Evolutionary conservation across 2,329 filamentous ascomycete genomes (phyloP).

Genomic region (Aspergillus alliaceus): DNA sequence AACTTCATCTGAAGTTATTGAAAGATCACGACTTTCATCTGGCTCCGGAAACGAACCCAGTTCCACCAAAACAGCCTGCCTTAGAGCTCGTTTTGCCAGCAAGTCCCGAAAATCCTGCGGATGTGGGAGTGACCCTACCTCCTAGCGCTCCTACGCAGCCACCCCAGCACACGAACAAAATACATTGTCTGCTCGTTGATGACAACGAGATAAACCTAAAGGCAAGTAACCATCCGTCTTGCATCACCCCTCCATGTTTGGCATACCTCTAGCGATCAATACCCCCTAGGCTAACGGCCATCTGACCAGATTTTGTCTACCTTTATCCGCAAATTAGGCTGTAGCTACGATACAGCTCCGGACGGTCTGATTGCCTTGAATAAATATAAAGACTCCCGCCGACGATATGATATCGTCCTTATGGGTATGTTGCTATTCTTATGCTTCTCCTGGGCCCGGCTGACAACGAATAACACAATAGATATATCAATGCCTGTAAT

Average conservation of each 20-base stretch:
- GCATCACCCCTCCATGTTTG: no score
- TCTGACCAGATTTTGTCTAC: conserved; percentile 33
- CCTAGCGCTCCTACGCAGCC: background rate
- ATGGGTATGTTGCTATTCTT: conserved; percentile 26
- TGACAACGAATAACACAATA: conserved; percentile 21
- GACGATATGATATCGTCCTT: conserved; percentile 35
- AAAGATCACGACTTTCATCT: background rate
- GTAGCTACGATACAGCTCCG: conserved; percentile 36
- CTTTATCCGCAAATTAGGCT: conserved; percentile 39
- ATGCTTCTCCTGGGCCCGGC: background rate
- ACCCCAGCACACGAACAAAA: background rate
- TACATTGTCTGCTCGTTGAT: conserved; percentile 40
- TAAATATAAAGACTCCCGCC: conserved; percentile 28
- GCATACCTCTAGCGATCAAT: background rate
- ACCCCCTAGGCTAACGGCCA: background rate
- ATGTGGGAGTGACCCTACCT: conserved; percentile 6
- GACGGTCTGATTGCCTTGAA: conserved; percentile 42
- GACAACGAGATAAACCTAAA: conserved; percentile 45
- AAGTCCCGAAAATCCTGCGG: background rate
- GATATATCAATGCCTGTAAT: conserved; percentile 48
- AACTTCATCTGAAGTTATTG: background rate
- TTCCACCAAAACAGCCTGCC: background rate
- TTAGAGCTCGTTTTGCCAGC: background rate
- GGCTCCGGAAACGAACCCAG: no score
- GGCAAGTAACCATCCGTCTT: conserved; percentile 11